Percentiles rank a stretch among this genome's conserved stretches.
phyloP scores from a whole-genome alignment of 306 rosid species.

The Sechiopsis laciniata region DNA sequence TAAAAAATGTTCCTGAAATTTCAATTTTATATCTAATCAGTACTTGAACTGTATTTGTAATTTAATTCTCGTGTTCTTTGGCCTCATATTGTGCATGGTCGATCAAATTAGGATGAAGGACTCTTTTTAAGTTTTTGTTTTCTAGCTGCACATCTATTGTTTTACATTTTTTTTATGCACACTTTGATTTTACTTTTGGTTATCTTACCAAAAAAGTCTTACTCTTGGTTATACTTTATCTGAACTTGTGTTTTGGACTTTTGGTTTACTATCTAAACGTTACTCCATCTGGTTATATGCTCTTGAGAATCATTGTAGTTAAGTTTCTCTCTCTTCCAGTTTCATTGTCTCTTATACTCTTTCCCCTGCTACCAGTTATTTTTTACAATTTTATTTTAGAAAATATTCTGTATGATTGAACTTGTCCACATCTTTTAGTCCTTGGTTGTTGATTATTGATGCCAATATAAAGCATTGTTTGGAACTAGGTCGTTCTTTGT shows the following conservation, averaged over 20 bases:
- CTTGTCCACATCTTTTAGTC: not conserved
- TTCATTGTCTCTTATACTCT: not conserved
- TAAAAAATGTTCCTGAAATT: too few species aligned
- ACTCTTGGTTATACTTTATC: not conserved
- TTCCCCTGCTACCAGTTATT: not conserved
- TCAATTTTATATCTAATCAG: too few species aligned
- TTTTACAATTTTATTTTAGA: not conserved
- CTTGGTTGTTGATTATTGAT: not conserved
- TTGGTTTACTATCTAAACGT: not conserved
- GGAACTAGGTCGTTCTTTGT: constrained; percentile 64
- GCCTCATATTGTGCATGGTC: not conserved
- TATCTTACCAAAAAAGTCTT: not conserved
- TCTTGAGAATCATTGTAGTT: constrained; percentile 9
- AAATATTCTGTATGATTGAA: not conserved
- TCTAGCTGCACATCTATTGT: not conserved
- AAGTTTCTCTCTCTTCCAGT: not conserved
- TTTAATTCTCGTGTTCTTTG: not conserved
- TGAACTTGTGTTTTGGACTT: not conserved
- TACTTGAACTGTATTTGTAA: not conserved
- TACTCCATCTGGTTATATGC: constrained; percentile 13
- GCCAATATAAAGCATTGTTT: constrained; percentile 17
- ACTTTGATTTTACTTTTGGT: not conserved
- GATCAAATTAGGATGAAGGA: not conserved
- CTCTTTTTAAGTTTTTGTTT: not conserved
- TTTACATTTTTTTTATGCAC: not conserved